phyloP scores from a whole-genome alignment of 805 yeast genomes.

The Torulaspora quercuum region DNA sequence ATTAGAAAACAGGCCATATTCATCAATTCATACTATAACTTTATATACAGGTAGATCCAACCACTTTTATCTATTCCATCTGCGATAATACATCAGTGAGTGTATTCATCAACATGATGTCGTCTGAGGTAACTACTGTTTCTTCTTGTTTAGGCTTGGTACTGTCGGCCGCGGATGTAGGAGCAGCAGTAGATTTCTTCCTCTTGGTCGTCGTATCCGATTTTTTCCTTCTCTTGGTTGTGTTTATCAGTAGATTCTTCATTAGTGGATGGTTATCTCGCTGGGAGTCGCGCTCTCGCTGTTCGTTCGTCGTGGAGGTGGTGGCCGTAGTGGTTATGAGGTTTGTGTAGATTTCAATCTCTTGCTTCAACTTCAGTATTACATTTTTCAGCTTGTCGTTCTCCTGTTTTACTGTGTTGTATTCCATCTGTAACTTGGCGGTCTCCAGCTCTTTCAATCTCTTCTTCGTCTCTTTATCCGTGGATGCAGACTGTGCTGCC shows the following conservation, averaged over 20 bases:
- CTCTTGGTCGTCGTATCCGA: conserved; percentile 3
- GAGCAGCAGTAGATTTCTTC: neutral
- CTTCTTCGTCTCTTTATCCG: conserved; percentile 8
- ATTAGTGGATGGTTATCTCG: conserved; percentile 14
- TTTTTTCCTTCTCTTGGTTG: conserved; percentile 21
- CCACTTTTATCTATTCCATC: conserved; percentile 18
- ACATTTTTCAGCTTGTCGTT: conserved; percentile 28
- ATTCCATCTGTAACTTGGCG: conserved; percentile 25
- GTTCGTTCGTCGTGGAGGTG: conserved; percentile 3
- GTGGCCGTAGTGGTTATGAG: conserved; percentile 9
- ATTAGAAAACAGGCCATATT: too few species aligned
- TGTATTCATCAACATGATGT: conserved; percentile 25
- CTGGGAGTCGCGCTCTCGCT: conserved; percentile 5
- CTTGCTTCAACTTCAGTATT: conserved; percentile 24
- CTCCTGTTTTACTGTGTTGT: conserved; percentile 26
- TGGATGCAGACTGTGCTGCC: conserved; percentile 7
- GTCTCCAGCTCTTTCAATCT: conserved; percentile 20
- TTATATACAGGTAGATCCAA: neutral
- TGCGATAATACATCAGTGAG: conserved; percentile 27
- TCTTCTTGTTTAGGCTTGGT: conserved; percentile 1
- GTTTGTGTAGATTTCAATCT: conserved; percentile 25
- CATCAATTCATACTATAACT: conserved; percentile 5
- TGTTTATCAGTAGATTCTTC: conserved; percentile 20
- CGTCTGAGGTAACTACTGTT: conserved; percentile 20
- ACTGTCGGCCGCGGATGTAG: neutral